Base-by-base conservation (phyloP, 2,329 filamentous ascomycete genomes). In the Aspergillus alliaceus region DNA sequence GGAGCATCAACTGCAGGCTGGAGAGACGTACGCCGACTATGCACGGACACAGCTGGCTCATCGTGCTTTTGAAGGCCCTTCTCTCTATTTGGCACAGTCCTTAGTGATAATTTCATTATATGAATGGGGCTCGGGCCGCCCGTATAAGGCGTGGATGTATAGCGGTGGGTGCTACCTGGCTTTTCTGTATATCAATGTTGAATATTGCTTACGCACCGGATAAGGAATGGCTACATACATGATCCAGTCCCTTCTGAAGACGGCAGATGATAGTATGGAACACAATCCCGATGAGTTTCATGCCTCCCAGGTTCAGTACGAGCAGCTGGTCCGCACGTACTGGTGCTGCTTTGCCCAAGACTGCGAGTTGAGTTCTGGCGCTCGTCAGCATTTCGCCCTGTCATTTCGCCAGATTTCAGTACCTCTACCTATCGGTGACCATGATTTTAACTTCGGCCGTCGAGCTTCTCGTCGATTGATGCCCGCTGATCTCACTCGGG, bases 121-220 rank as follows among this genome's bases (percentile, higher is more conserved):
- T 39, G 72, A 74, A 57, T 74, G 72, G 72, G 72, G 72, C 0
- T 67, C 69, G 3, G 71, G 71, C 8, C 68, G 67, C 4, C 70
- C 72, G 3, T 74, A 74, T 56, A 70, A 72, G 42, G 72, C 72
- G 2, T 74, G 72, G 72, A 74, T 74, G 72, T 74, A 74, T 53
- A 74, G 72, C 46, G 72, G 71, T 73, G 61, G 18, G 62, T 59
- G 7, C 15, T 44, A 27, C 11, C 15, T 44, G 6, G 6, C 24
- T 11, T 18, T 6, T 8, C 15, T 18, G 7, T 11, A 8, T 39
- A n/a, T 3, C 0, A 6, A 39, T 3, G 6, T 27, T 4, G 31
- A 7, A 49, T 20, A 48, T 22, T 8, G 11, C 53, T 65, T n/a
- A 66, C 29, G 37, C 18, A 3, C 8, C 35, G 25, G 11, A 20